phyloP scores from a whole-genome alignment of 1,139 yeast species.

The Scheffersomyces stambukii region DNA sequence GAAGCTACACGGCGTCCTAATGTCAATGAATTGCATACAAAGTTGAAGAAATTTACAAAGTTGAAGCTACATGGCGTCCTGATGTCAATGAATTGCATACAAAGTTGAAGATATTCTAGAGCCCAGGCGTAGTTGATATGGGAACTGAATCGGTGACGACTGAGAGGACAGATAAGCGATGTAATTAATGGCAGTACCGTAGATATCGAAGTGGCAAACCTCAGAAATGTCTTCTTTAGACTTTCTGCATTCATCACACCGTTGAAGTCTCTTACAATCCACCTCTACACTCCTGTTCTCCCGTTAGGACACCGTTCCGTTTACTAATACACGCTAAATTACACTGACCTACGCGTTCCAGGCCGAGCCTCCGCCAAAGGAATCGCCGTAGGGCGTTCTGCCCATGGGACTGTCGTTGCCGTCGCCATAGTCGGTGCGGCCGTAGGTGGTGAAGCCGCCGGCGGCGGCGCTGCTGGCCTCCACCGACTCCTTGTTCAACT shows the following conservation, averaged over 20 bases:
- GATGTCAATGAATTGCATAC: conserved; percentile 2
- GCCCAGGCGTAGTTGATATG: conserved; percentile 1
- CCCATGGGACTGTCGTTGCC: conserved; percentile 35
- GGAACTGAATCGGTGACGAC: too few species aligned
- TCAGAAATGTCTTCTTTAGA: too few species aligned
- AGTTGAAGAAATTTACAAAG: background rate
- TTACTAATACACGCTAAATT: background rate
- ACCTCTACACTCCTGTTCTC: too few species aligned
- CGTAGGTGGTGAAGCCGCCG: conserved; percentile 50
- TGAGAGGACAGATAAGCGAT: too few species aligned
- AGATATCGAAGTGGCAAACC: too few species aligned
- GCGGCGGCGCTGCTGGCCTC: conserved; percentile 42
- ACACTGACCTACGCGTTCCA: too few species aligned
- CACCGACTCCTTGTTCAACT: conserved; percentile 60
- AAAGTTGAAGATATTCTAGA: conserved; percentile 1
- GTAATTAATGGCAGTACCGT: too few species aligned
- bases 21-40: conserved; percentile 1
- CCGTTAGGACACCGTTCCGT: too few species aligned
- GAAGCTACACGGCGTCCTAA: conserved; percentile 2
- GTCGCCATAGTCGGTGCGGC: conserved; percentile 40
- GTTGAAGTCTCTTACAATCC: too few species aligned
- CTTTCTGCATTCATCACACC: too few species aligned
- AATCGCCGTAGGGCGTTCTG: conserved; percentile 42
- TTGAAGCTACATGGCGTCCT: conserved; percentile 1
- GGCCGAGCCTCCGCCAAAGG: conserved; percentile 28